These are phyloP conservation scores for Fraxinus albicans DNA, from an alignment of 305 asterid species.

Conservation along the genomic window DNA sequence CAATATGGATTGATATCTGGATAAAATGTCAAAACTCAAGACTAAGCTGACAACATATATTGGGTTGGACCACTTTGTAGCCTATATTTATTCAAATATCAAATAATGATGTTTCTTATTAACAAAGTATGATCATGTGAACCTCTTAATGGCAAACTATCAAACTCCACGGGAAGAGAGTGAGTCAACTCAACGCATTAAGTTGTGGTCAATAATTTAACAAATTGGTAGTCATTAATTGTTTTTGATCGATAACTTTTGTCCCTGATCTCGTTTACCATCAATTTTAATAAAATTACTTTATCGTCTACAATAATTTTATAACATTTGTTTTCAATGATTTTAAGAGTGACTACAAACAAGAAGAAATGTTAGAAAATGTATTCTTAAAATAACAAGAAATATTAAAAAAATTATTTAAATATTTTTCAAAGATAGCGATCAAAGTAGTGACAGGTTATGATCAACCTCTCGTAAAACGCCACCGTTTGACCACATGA, in stretches of 20 bases:
- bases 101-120: neutral
- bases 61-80: neutral
- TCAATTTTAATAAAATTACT: neutral
- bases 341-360: neutral
- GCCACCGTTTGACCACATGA: neutral
- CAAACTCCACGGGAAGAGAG: constrained; percentile 14
- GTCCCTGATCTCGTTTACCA: constrained; percentile 16
- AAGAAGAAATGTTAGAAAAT: neutral
- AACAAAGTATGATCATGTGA: neutral
- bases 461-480: neutral
- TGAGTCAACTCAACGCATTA: neutral
- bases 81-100: neutral
- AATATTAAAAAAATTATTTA: neutral
- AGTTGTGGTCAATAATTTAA: neutral
- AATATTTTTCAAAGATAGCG: neutral
- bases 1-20: neutral
- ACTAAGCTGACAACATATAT: neutral
- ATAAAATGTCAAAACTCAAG: too few species aligned
- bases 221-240: constrained; percentile 10
- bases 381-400: neutral
- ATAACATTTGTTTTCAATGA: neutral
- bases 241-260: constrained; percentile 18
- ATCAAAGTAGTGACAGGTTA: constrained; percentile 5
- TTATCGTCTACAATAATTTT: too few species aligned
- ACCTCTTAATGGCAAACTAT: neutral